Base-by-base conservation (phyloP, 2,329 filamentous ascomycete species). In the Cordyceps tenuipes region DNA sequence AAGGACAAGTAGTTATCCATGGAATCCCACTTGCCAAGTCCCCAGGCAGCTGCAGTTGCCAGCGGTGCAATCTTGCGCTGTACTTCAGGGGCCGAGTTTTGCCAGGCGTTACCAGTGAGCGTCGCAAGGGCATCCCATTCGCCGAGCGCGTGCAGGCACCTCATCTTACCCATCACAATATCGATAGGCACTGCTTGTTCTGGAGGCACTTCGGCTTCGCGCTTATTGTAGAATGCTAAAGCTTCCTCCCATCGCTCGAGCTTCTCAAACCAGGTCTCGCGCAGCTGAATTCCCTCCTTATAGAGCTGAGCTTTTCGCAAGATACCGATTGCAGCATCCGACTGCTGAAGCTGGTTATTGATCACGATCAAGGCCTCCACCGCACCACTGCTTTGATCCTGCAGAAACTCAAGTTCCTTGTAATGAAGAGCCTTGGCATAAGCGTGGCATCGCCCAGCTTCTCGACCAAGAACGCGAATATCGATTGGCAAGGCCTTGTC, bases 221-320 rank as follows among this genome's bases (percentile, higher is more conserved):
- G 88, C 69, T 90, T 87, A 67, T 94, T 90, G 70, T 97, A 97
- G 52, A 94, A 95, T 50, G 87, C 85, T 60, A 99, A 79, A 3
- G 94, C 94, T 73, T 99, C 95, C 65, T 99, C 95, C 95, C 95
- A 99, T 62, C 94, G 86, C 72, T 97, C 91, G 52, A 99, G 78
- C 76, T 97, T 97, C 74, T 99, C 95, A 66, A 97, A 99, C 94
- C 94, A 99, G 0, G 92, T 97, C 75, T 99, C 94, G 62, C 96
- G 91, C 54, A 99, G 81, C 69, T 96, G 91, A 34, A 99, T 96
- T 15, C 84, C 84, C 69, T 99, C 94, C 66, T 90, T 90, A 72
- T 97, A 99, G 48, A 91, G 85, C 72, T 99, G 94, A 9, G 94
- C 94, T 75, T 96, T 96, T 55, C 94, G 87, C 61, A 99, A 80